phyloP scores from a whole-genome alignment of 164 flowering plant species.

The Chimonanthus salicifolius region DNA sequence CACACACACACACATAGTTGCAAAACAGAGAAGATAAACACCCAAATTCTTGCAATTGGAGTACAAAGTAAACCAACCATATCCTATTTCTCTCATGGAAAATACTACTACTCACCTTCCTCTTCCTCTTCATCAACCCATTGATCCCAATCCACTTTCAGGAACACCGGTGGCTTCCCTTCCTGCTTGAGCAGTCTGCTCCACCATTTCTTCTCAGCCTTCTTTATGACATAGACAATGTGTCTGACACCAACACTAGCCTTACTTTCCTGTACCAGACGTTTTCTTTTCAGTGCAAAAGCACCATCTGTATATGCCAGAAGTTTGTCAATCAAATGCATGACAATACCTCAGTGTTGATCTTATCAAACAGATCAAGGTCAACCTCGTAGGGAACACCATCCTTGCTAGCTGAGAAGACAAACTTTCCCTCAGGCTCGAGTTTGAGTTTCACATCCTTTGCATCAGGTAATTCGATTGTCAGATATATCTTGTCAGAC shows the following conservation, averaged over 20 bases:
- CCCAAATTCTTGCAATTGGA: neutral
- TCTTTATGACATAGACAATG: conserved; percentile 50
- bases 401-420: conserved; percentile 55
- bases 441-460: conserved; percentile 60
- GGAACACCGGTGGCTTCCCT: conserved; percentile 54
- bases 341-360: conserved; percentile 50
- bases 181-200: conserved; percentile 46
- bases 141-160: conserved; percentile 77
- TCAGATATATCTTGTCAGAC: conserved; percentile 46
- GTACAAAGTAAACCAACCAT: no score
- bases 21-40: neutral
- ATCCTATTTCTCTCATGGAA: no score
- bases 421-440: conserved; percentile 66
- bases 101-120: conserved; percentile 19
- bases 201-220: conserved; percentile 80
- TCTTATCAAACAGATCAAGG: conserved; percentile 50
- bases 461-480: conserved; percentile 68
- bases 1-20: no score
- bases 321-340: neutral
- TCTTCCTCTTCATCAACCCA: conserved; percentile 85
- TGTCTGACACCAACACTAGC: conserved; percentile 44
- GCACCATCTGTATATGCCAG: neutral
- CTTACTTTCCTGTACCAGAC: conserved; percentile 55
- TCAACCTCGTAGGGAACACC: conserved; percentile 46
- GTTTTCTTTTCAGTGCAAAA: neutral